phyloP scores from a whole-genome alignment of 176 grass and related monocot genomes.

The Stipa capillata region DNA sequence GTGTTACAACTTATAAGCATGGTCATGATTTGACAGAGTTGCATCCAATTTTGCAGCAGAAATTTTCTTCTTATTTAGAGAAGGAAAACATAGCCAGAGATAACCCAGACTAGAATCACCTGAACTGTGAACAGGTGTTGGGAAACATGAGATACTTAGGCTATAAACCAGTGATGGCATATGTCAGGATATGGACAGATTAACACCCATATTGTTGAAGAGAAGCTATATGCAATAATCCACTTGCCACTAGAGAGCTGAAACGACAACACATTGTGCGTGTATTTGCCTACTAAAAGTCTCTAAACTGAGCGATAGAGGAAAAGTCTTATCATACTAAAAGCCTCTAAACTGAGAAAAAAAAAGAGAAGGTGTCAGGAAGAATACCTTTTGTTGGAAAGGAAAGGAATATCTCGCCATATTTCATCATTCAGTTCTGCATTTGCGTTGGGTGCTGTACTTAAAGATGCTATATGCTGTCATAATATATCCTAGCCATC shows the following conservation, averaged over 20 bases:
- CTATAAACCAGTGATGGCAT: not conserved
- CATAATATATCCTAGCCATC: not conserved
- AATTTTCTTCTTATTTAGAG: not conserved
- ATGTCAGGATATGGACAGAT: not conserved
- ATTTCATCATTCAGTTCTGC: conserved; percentile 16
- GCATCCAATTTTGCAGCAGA: not conserved
- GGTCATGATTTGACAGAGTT: not conserved
- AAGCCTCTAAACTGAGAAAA: not conserved
- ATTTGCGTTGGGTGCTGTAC: conserved; percentile 2
- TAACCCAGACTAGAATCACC: not conserved
- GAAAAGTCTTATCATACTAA: not conserved
- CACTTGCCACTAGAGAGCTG: conserved; percentile 7
- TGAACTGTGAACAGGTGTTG: not conserved
- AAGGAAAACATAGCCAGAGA: not conserved
- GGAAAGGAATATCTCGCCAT: not conserved
- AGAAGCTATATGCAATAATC: not conserved
- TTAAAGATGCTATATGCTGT: not conserved
- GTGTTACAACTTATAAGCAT: not conserved
- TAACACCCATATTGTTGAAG: conserved; percentile 3
- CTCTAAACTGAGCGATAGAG: not conserved
- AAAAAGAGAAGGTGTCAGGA: not conserved
- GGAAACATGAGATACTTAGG: not conserved
- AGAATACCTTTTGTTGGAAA: not conserved
- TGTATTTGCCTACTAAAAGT: not conserved
- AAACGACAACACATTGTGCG: not conserved